phyloP scores from a whole-genome alignment of 2,329 filamentous ascomycete genomes.

The Calonectria ilicicola region DNA sequence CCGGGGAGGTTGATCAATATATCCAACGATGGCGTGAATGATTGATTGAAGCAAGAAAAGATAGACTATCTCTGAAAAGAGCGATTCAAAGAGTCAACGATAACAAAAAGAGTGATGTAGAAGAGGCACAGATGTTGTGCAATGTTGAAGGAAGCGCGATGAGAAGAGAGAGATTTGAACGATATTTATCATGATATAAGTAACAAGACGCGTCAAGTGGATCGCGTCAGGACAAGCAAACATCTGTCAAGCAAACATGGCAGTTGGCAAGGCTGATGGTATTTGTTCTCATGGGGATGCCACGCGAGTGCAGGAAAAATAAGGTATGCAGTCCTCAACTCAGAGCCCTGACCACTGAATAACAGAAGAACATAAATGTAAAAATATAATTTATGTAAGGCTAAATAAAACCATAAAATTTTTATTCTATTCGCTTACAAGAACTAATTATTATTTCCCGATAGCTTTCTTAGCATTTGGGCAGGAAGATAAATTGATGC shows the following conservation, averaged over 20 bases:
- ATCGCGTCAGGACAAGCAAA: background rate
- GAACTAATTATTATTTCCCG: too few relatives aligned
- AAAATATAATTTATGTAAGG: too few relatives aligned
- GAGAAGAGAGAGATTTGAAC: background rate
- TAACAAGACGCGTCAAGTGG: background rate
- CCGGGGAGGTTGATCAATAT: background rate
- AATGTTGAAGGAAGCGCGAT: background rate
- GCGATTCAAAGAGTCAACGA: background rate
- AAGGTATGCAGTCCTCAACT: too few relatives aligned
- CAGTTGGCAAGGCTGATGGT: background rate
- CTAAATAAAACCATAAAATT: too few relatives aligned
- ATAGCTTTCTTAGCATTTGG: too few relatives aligned
- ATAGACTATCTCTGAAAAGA: background rate
- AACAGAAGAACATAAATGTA: too few relatives aligned
- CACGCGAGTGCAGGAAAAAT: too few relatives aligned
- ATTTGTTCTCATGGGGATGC: too few relatives aligned
- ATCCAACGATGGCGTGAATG: background rate
- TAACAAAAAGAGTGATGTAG: background rate
- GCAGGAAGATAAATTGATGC: too few relatives aligned
- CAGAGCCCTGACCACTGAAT: too few relatives aligned
- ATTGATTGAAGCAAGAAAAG: background rate
- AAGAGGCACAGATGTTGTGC: background rate
- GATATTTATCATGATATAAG: background rate
- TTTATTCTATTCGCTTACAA: too few relatives aligned
- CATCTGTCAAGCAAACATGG: background rate